phyloP scores from a whole-genome alignment of 352 stramenopile genomes.

The Phytopythium montanum region DNA sequence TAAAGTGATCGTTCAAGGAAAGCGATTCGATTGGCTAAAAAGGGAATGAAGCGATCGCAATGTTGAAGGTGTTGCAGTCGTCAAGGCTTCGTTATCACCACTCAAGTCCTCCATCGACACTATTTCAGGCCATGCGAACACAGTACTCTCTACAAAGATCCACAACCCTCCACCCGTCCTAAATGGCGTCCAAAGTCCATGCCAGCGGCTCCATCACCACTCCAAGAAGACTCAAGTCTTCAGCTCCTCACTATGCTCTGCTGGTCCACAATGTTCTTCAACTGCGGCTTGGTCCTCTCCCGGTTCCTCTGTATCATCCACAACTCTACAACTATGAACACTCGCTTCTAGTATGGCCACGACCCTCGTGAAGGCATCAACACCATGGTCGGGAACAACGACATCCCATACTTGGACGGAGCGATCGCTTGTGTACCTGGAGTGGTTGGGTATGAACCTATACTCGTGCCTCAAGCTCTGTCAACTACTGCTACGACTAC shows the following conservation, averaged over 20 bases:
- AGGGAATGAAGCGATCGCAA: too few species aligned
- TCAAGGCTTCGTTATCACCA: too few species aligned
- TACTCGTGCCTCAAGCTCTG: slow-evolving; percentile 21
- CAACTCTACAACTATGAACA: slow-evolving; percentile 4
- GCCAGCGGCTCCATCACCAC: not conserved
- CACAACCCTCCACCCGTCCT: too few species aligned
- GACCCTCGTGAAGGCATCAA: slow-evolving; percentile 7
- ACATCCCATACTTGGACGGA: slow-evolving; percentile 41
- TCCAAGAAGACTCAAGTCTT: not conserved
- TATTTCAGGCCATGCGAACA: too few species aligned
- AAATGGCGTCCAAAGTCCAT: slow-evolving; percentile 9
- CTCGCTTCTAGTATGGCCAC: slow-evolving; percentile 9
- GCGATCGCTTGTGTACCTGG: slow-evolving; percentile 29
- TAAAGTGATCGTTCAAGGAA: too few species aligned
- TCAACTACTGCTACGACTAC: not conserved
- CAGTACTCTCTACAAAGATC: too few species aligned
- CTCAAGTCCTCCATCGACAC: too few species aligned
- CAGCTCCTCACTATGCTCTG: slow-evolving; percentile 7
- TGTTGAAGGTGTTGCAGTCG: too few species aligned
- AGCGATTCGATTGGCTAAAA: too few species aligned
- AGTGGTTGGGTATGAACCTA: slow-evolving; percentile 21
- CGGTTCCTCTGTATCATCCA: slow-evolving; percentile 29
- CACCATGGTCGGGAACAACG: slow-evolving; percentile 29
- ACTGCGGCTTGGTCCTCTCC: slow-evolving; percentile 17
- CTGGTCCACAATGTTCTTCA: slow-evolving; percentile 25